A percentile compares a stretch with the other conserved stretches of the same genome.
Evolutionary conservation across 1,284 basidiomycete species (phyloP).

Genomic region (Peniophora sp.): DNA sequence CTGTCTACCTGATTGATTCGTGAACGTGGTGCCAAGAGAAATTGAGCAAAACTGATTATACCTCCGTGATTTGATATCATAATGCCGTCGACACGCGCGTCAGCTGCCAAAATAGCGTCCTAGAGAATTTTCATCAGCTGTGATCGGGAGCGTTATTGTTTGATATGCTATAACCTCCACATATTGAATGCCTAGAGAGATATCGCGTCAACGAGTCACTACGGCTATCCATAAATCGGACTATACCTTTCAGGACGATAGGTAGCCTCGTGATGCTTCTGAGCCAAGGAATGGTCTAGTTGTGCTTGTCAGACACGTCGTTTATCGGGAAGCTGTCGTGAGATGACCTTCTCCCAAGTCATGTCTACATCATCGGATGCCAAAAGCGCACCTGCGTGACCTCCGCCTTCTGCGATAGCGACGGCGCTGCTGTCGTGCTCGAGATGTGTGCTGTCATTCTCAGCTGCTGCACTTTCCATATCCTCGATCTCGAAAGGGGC

Average conservation of each 20-base stretch:
- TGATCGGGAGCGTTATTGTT: too few species aligned
- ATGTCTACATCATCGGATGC: slow-evolving; percentile 60
- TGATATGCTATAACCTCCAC: slow-evolving; percentile 69
- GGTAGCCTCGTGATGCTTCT: slow-evolving; percentile 70
- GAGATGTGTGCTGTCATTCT: slow-evolving; percentile 16
- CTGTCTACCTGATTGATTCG: slow-evolving; percentile 55
- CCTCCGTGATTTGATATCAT: slow-evolving; percentile 91
- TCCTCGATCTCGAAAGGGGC: slow-evolving; percentile 58
- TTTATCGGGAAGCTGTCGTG: background rate
- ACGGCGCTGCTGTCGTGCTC: slow-evolving; percentile 29
- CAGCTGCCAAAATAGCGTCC: slow-evolving; percentile 84
- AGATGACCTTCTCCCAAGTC: slow-evolving; percentile 58
- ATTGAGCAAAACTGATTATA: slow-evolving; percentile 26
- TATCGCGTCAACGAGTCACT: background rate
- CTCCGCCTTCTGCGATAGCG: slow-evolving; percentile 16
- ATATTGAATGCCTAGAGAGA: slow-evolving; percentile 57
- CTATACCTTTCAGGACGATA: slow-evolving; percentile 72
- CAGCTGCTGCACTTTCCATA: slow-evolving; percentile 34
- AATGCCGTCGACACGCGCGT: slow-evolving; percentile 81
- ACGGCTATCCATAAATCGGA: slow-evolving; percentile 2
- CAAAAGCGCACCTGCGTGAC: slow-evolving; percentile 59
- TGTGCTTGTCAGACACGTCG: background rate
- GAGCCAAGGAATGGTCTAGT: slow-evolving; percentile 72
- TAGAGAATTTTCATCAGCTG: too few species aligned
- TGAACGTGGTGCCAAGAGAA: background rate